A percentile compares a stretch with the other conserved stretches of the same genome.
phyloP scores from a whole-genome alignment of 2,329 filamentous ascomycete genomes.

The Fusarium sp. region DNA sequence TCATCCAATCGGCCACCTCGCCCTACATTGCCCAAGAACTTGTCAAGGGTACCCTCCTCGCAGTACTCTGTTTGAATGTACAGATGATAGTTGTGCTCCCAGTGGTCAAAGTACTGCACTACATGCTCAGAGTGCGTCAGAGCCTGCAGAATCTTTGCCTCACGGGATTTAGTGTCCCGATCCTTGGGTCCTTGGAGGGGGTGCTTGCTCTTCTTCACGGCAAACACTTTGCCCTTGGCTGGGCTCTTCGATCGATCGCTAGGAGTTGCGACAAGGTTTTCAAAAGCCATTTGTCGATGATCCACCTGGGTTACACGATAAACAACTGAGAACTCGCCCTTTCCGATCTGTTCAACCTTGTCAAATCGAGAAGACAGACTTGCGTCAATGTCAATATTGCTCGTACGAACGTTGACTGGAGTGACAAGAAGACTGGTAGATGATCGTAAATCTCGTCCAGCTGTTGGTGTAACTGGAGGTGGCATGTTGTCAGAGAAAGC shows the following conservation, averaged over 20 bases:
- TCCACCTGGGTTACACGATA: conserved; percentile 77
- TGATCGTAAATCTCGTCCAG: conserved; percentile 66
- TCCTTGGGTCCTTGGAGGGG: conserved; percentile 84
- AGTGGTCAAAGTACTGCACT: conserved; percentile 85
- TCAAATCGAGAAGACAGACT: conserved; percentile 83
- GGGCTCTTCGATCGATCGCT: conserved; percentile 66
- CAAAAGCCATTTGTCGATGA: conserved; percentile 52
- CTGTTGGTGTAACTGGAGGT: conserved; percentile 85
- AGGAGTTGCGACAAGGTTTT: conserved; percentile 63
- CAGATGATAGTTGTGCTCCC: conserved; percentile 87
- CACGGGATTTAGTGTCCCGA: conserved; percentile 85
- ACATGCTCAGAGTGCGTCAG: conserved; percentile 87
- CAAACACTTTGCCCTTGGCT: conserved; percentile 77
- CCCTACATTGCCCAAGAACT: conserved; percentile 87
- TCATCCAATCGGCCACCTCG: conserved; percentile 91
- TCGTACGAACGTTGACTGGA: conserved; percentile 78
- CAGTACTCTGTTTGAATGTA: conserved; percentile 99
- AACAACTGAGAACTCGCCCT: conserved; percentile 94
- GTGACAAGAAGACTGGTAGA: conserved; percentile 73
- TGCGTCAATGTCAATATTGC: conserved; percentile 79
- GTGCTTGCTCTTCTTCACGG: conserved; percentile 93
- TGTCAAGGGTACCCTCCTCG: conserved; percentile 91
- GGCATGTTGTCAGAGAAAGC: conserved; percentile 57
- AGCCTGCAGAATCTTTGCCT: conserved; percentile 84
- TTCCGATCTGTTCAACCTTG: conserved; percentile 84